Conservation (phyloP, 2,329 filamentous ascomycete species). For the Botrytis fabae region DNA sequence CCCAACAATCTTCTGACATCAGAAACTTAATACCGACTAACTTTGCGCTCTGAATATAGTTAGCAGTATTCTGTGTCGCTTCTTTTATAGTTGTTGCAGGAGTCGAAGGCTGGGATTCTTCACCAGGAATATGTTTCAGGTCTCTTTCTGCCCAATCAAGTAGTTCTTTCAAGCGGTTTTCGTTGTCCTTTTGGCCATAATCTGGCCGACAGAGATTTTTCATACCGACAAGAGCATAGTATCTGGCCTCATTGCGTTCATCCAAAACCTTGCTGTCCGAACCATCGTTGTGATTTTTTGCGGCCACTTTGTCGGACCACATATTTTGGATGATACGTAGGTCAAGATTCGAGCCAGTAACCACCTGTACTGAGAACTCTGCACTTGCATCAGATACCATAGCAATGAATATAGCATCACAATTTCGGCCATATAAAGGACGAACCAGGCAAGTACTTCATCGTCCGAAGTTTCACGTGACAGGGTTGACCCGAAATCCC, state of each 20-base stretch:
- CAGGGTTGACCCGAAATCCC: background rate
- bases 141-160: background rate
- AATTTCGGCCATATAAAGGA: background rate
- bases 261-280: background rate
- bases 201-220: background rate
- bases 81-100: background rate
- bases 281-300: background rate
- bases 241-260: background rate
- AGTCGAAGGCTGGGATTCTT: background rate
- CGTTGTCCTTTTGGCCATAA: background rate
- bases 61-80: background rate
- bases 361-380: background rate
- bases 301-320: background rate
- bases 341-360: background rate
- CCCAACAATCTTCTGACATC: background rate
- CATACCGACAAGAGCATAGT: background rate
- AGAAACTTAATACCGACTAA: background rate
- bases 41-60: background rate
- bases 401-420: background rate
- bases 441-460: background rate
- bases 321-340: rapidly evolving
- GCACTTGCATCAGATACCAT: slow-evolving; percentile 2
- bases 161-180: background rate
- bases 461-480: background rate
- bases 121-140: background rate